A percentile compares a stretch with the other conserved stretches of the same genome.
phyloP scores from a whole-genome alignment of 331 rosid species.

The Erythrophleum ivorense region DNA sequence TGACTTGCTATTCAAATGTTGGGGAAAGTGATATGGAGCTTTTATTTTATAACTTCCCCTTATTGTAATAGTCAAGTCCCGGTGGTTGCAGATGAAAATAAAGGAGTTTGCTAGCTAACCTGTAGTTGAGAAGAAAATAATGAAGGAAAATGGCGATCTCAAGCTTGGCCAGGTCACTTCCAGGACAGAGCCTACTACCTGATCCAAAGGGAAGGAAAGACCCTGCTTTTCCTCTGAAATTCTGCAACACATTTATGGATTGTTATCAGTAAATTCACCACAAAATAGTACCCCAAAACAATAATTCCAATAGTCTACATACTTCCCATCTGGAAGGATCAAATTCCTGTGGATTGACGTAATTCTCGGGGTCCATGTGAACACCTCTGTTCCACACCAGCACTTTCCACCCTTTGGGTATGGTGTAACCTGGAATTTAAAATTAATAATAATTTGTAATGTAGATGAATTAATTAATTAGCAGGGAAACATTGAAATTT shows the following conservation, averaged over 20 bases:
- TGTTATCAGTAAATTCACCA: background rate
- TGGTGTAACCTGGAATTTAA: constrained; percentile 53
- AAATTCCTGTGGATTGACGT: constrained; percentile 52
- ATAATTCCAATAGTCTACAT: constrained; percentile 2
- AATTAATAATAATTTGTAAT: background rate
- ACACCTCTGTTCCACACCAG: constrained; percentile 70
- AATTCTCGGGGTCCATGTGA: constrained; percentile 67
- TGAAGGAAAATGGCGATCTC: constrained; percentile 65
- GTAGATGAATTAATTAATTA: background rate
- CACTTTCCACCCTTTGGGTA: constrained; percentile 79
- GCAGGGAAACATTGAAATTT: background rate
- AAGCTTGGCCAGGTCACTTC: constrained; percentile 64
- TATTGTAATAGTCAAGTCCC: too few species aligned
- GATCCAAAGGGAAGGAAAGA: constrained; percentile 67
- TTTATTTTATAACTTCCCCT: background rate
- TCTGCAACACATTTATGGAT: constrained; percentile 41
- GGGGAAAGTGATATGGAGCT: background rate
- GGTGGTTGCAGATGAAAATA: background rate
- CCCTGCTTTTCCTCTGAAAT: constrained; percentile 54
- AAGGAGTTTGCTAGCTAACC: constrained; percentile 35
- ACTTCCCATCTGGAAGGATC: constrained; percentile 81
- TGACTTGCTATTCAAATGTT: too few species aligned
- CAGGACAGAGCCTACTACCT: constrained; percentile 69
- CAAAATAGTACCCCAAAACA: background rate
- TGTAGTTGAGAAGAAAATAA: constrained; percentile 65